phyloP scores from a whole-genome alignment of 192 early-diverging fungal genomes.

The Coemansia sp. region DNA sequence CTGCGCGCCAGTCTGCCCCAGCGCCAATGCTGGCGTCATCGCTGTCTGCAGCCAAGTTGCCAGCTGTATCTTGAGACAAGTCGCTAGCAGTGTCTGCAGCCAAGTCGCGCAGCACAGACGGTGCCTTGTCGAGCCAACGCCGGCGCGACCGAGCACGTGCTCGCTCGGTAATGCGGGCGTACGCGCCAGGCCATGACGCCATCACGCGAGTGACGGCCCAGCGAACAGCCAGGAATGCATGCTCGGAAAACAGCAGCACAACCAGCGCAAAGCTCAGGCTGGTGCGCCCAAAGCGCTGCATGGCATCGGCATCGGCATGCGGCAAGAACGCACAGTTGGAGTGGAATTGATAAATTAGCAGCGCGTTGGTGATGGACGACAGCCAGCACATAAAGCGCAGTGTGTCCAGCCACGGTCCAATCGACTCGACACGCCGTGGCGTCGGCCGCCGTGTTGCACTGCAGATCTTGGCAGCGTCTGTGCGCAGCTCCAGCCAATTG shows the following conservation, averaged over 20 bases:
- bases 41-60: background rate
- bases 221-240: constrained; percentile 45
- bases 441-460: constrained; percentile 70
- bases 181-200: constrained; percentile 52
- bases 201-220: constrained; percentile 38
- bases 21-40: background rate
- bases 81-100: constrained; percentile 6
- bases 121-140: constrained; percentile 47
- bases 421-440: constrained; percentile 69
- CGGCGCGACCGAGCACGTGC: constrained; percentile 38
- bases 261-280: constrained; percentile 47
- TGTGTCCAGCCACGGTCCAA: constrained; percentile 75
- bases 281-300: constrained; percentile 50
- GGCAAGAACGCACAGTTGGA: constrained; percentile 31
- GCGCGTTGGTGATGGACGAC: constrained; percentile 57
- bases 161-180: constrained; percentile 41
- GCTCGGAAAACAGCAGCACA: constrained; percentile 52
- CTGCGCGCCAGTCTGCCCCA: constrained; percentile 26
- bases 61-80: background rate
- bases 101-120: constrained; percentile 32
- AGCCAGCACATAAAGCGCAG: constrained; percentile 60
- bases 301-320: constrained; percentile 24
- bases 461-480: constrained; percentile 90
- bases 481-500: constrained; percentile 88
- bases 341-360: constrained; percentile 59